Evolutionary conservation across 768 basidiomycete genomes (phyloP), one percentile per base, ranked within the genome.

Genomic region (Udeniomyces megalosporus): DNA sequence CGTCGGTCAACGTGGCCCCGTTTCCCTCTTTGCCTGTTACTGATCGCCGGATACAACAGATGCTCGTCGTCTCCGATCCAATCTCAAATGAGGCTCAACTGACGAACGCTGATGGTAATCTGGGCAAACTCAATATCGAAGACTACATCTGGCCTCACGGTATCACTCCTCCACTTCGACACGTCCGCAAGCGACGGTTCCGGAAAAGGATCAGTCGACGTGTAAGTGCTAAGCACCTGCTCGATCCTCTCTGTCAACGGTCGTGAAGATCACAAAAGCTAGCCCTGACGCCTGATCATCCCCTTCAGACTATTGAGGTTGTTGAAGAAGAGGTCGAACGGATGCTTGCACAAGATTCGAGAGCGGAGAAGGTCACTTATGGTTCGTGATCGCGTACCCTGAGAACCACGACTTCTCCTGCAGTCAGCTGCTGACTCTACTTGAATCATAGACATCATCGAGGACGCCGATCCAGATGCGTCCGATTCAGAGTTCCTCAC

Each of bases 131-230:
- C 75, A 90, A 84, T 68, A 80, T 95, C 52, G 89, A 95, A 67
- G 92, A 96, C 67, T 96, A 92, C 73, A 89, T 96, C 60, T 99
- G 88, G 85, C 91, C 87, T 0, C 92, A 97, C 69, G 95, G 95
- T 2, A 78, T 97, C 50, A 95, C 92, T 0, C 93, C 93, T 53
- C 93, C 95, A 1, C 74, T 99, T 60, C 83, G 86, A 67, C 83
- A 92, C 70, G 88, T 82, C 50, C 80, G 93, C 60, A 95, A 95
- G 74, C 80, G 93, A 44, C 77, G 95, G 48, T 97, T 96, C 75
- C 80, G 93, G 63, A 92, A 90, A 74, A 79, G 91, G 48, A 82
- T 89, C 22, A 91, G 89, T 70, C 79, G 80, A 72, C 75, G 88
- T 68, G 88, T 88, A 68, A 44, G 81, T 76, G 24, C 24, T 31